Evolutionary conservation across 2,329 filamentous ascomycete species (phyloP).

Genomic region (Cadophora luteo-olivacea): DNA sequence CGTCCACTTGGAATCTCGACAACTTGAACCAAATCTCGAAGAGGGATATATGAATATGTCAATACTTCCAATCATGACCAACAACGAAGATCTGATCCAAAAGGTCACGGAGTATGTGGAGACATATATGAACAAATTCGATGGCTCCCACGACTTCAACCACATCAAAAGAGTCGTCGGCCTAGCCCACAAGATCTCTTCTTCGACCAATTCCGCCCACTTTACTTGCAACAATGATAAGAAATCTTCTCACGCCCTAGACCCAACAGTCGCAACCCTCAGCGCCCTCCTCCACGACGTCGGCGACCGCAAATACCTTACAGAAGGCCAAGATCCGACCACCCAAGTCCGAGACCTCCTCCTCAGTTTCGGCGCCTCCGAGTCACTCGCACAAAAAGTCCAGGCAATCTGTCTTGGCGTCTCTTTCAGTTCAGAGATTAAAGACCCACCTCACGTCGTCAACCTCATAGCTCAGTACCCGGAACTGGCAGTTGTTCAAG

Average conservation of each 20-base stretch:
- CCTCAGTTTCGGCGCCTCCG: conserved; percentile 59
- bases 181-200: conserved; percentile 56
- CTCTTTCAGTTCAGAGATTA: conserved; percentile 77
- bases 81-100: conserved; percentile 50
- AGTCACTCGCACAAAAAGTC: conserved; percentile 67
- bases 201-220: conserved; percentile 49
- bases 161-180: conserved; percentile 82
- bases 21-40: background rate
- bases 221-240: background rate
- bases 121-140: conserved; percentile 70
- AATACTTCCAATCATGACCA: background rate
- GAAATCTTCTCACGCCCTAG: conserved; percentile 45
- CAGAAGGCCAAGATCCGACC: conserved; percentile 54
- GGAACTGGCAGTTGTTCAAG: conserved; percentile 85
- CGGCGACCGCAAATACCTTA: conserved; percentile 79
- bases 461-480: conserved; percentile 69
- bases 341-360: conserved; percentile 64
- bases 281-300: conserved; percentile 83
- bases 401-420: conserved; percentile 78
- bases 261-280: conserved; percentile 67
- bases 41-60: background rate
- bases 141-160: conserved; percentile 84
- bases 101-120: conserved; percentile 66
- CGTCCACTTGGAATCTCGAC: background rate
- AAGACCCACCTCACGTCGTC: conserved; percentile 64